These are phyloP conservation scores for Mycothermus thermophilus DNA, from an alignment of 495 filamentous ascomycete species.

Conservation along the genomic window DNA sequence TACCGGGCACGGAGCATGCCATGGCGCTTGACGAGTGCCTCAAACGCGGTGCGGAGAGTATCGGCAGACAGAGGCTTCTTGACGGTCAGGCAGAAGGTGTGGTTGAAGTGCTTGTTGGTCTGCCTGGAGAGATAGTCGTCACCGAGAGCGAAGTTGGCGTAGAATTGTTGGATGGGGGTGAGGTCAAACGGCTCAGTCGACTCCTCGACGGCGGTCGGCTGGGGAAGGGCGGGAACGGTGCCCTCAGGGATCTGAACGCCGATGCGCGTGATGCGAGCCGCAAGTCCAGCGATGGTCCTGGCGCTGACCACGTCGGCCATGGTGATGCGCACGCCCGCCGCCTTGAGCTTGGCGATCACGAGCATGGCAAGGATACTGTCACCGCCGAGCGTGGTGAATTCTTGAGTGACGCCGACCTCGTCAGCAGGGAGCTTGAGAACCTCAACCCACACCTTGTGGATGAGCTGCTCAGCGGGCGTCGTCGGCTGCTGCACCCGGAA, in stretches of 20 bases:
- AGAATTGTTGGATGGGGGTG: conserved; percentile 48
- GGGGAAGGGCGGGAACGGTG: background rate
- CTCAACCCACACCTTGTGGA: conserved; percentile 31
- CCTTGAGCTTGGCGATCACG: conserved; percentile 11
- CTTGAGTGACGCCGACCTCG: conserved; percentile 21
- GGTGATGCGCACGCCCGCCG: conserved; percentile 7
- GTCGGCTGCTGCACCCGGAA: background rate
- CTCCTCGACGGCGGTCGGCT: background rate
- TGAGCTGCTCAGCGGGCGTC: background rate
- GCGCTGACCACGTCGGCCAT: conserved; percentile 12
- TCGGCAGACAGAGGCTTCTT: conserved; percentile 20
- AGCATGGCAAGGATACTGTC: conserved; percentile 23
- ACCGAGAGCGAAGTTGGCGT: conserved; percentile 27
- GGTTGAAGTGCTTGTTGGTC: conserved; percentile 45
- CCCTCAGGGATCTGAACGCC: conserved; percentile 2
- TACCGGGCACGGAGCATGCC: conserved; percentile 52
- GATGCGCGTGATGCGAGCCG: background rate
- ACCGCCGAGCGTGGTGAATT: conserved; percentile 19
- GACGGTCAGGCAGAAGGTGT: conserved; percentile 39
- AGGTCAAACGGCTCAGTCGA: conserved; percentile 20
- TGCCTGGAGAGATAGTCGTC: conserved; percentile 3
- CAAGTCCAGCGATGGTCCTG: conserved; percentile 13
- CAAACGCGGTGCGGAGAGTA: conserved; percentile 28
- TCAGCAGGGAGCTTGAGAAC: conserved; percentile 36
- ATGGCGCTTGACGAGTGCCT: conserved; percentile 39